A percentile compares a stretch with the other conserved stretches of the same genome.
phyloP scores from a whole-genome alignment of 2,329 filamentous ascomycete species.

The Aspergillus phoenicis region DNA sequence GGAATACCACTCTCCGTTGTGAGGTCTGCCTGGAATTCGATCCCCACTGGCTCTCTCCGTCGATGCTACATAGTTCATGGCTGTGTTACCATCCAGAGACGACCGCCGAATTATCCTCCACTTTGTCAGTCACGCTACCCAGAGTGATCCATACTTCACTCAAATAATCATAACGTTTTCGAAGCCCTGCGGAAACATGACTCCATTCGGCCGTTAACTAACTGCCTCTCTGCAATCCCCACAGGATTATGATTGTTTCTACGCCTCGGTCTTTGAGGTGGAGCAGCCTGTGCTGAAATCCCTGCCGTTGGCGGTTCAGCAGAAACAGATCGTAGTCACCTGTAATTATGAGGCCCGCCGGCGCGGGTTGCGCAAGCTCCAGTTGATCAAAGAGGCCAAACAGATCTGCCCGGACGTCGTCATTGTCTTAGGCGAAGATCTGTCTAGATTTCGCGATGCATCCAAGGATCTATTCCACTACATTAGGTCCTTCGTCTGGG shows the following conservation, averaged over 20 bases:
- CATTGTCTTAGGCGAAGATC: slow-evolving; percentile 82
- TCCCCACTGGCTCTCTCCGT: neutral
- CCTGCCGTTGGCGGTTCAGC: slow-evolving; percentile 79
- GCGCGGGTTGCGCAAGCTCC: slow-evolving; percentile 70
- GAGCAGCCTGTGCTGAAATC: slow-evolving; percentile 72
- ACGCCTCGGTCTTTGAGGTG: slow-evolving; percentile 85
- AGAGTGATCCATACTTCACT: neutral
- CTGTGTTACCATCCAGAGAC: slow-evolving; percentile 44
- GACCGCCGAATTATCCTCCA: slow-evolving; percentile 75
- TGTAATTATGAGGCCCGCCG: slow-evolving; percentile 90
- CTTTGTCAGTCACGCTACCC: slow-evolving; percentile 61
- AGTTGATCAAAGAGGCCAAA: slow-evolving; percentile 80
- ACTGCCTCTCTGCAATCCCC: slow-evolving; percentile 1
- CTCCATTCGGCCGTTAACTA: neutral
- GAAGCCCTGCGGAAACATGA: neutral
- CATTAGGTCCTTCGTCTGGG: slow-evolving; percentile 75
- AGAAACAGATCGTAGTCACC: slow-evolving; percentile 90
- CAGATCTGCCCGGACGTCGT: slow-evolving; percentile 80
- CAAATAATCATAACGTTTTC: neutral
- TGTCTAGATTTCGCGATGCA: slow-evolving; percentile 80
- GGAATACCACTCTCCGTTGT: too few species aligned
- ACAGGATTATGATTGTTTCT: slow-evolving; percentile 72
- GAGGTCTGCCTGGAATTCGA: neutral
- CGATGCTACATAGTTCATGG: slow-evolving; percentile 15
- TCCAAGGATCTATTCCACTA: slow-evolving; percentile 80